A percentile compares a stretch with the other conserved stretches of the same genome.
phyloP scores from a whole-genome alignment of 306 rosid species.

The Quercus cerris region DNA sequence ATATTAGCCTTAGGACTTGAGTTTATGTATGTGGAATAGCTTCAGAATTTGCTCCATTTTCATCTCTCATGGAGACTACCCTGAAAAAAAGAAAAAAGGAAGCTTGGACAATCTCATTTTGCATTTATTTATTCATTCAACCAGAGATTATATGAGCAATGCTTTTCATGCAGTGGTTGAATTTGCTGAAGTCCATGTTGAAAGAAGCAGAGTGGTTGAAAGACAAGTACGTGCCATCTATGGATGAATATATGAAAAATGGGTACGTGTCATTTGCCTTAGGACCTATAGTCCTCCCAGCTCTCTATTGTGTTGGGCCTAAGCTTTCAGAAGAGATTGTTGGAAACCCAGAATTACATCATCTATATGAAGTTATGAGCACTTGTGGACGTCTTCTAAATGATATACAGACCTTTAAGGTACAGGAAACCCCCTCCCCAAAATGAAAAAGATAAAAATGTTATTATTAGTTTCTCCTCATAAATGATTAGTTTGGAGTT shows the following conservation, averaged over 20 bases:
- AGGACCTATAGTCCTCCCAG: constrained; percentile 49
- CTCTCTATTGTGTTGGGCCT: constrained; percentile 75
- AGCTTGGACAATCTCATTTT: background rate
- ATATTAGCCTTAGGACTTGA: no score
- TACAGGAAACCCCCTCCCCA: background rate
- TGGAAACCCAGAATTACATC: constrained; percentile 36
- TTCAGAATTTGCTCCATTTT: no score
- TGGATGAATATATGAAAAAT: constrained; percentile 16
- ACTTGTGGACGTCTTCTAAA: constrained; percentile 73
- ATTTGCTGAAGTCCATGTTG: constrained; percentile 62
- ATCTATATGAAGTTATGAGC: constrained; percentile 59
- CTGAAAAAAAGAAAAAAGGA: background rate
- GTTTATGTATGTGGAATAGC: no score
- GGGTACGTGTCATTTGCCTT: no score
- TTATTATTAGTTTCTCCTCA: no score
- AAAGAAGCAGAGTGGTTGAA: constrained; percentile 70
- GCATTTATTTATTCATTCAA: background rate
- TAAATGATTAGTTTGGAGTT: no score
- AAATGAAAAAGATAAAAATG: background rate
- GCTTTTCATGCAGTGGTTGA: constrained; percentile 66
- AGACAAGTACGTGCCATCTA: constrained; percentile 49
- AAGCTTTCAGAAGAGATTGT: constrained; percentile 49
- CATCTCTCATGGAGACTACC: no score
- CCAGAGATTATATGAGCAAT: background rate
- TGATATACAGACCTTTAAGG: constrained; percentile 64